Percentiles rank a stretch among this genome's conserved stretches.
phyloP scores from a whole-genome alignment of 2,329 filamentous ascomycete genomes.

The Sclerotinia spermophila region DNA sequence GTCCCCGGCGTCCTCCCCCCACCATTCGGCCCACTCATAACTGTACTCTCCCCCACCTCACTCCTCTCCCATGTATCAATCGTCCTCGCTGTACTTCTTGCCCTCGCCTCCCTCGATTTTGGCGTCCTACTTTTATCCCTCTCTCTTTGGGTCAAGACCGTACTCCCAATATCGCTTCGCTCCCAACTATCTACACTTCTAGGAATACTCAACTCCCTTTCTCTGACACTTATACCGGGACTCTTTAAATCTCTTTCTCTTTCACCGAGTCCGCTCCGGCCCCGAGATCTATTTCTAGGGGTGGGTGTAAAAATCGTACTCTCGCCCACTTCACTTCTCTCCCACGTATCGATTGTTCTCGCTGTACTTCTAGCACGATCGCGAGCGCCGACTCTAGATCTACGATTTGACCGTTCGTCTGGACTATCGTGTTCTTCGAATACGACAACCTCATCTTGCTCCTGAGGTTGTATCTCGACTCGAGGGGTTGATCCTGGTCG shows the following conservation, averaged over 20 bases:
- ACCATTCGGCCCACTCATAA: not conserved
- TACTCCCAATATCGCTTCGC: conserved; percentile 3
- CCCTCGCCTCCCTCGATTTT: not conserved
- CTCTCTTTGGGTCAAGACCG: not conserved
- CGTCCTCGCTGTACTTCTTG: conserved; percentile 3
- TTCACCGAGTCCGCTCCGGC: not conserved
- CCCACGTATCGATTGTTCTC: conserved; percentile 9
- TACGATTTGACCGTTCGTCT: not conserved
- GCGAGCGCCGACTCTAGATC: not conserved
- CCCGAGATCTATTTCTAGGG: not conserved
- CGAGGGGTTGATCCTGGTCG: not conserved
- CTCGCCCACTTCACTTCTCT: conserved; percentile 1
- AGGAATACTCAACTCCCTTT: not conserved
- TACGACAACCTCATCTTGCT: conserved; percentile 5
- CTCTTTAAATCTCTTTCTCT: not conserved
- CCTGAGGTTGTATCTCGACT: not conserved
- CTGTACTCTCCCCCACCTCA: conserved; percentile 3
- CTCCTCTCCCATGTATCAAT: conserved; percentile 10
- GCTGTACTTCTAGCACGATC: conserved; percentile 1
- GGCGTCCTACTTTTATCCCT: not conserved
- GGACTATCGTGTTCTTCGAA: conserved; percentile 3
- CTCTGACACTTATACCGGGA: not conserved
- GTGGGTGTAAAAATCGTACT: not conserved
- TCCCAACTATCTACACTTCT: conserved; percentile 10
- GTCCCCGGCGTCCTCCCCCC: not conserved